A percentile compares a stretch with the other conserved stretches of the same genome.
phyloP scores from a whole-genome alignment of 1,139 yeast species.

The Nematodospora anomalae region DNA sequence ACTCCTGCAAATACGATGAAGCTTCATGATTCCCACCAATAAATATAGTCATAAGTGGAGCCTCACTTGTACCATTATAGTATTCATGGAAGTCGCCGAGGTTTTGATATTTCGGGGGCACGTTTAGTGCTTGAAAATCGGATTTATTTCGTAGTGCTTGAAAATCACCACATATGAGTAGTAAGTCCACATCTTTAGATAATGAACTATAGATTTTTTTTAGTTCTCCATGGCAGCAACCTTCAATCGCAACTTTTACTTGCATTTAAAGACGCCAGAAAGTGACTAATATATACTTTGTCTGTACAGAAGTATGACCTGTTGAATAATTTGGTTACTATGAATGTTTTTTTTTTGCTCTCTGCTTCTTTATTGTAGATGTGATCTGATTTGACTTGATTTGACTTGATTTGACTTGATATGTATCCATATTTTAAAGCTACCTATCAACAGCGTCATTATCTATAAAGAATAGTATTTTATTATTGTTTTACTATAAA shows the following conservation, averaged over 20 bases:
- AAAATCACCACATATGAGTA: slow-evolving; percentile 85
- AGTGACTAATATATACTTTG: background rate
- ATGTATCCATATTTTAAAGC: too few species aligned
- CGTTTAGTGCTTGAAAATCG: slow-evolving; percentile 69
- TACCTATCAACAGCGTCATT: too few species aligned
- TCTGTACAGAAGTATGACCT: background rate
- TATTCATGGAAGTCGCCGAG: slow-evolving; percentile 82
- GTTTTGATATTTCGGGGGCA: slow-evolving; percentile 53
- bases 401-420: background rate
- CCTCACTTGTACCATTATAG: slow-evolving; percentile 57
- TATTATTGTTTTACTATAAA: background rate
- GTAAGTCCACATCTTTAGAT: slow-evolving; percentile 50
- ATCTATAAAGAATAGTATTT: background rate
- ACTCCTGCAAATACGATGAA: slow-evolving; percentile 69
- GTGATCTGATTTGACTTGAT: too few species aligned
- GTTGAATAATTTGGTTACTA: slow-evolving; percentile 1
- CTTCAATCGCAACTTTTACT: slow-evolving; percentile 66
- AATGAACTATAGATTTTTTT: slow-evolving; percentile 52
- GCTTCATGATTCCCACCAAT: slow-evolving; percentile 97
- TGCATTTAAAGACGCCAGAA: background rate
- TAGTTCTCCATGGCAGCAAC: slow-evolving; percentile 92
- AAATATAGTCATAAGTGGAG: slow-evolving; percentile 78
- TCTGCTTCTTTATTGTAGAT: too few species aligned
- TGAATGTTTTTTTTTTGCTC: too few species aligned
- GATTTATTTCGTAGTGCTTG: slow-evolving; percentile 65